phyloP scores from a whole-genome alignment of 2,329 filamentous ascomycete genomes.

The Zasmidium cellare region DNA sequence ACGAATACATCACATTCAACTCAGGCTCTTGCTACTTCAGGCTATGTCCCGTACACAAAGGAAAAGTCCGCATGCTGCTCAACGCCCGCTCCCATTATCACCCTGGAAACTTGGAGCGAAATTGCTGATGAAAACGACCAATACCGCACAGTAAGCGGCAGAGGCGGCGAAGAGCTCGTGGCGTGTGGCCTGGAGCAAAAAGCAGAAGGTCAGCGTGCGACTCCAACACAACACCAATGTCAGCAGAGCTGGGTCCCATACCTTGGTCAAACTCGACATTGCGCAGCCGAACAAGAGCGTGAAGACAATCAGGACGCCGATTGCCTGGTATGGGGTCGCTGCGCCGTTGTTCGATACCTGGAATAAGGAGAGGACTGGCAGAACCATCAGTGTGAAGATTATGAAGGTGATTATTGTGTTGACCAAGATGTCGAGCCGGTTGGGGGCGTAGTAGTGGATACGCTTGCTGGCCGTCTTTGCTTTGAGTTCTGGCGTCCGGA shows the following conservation, averaged over 20 bases:
- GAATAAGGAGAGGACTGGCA: conserved; percentile 45
- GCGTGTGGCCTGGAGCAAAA: too few relatives aligned
- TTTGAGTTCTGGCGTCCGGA: conserved; percentile 40
- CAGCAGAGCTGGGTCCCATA: too few relatives aligned
- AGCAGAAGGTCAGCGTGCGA: too few relatives aligned
- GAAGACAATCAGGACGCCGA: conserved; percentile 44
- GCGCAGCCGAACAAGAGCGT: conserved; percentile 34
- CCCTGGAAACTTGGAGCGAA: too few relatives aligned
- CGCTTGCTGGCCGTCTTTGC: conserved; percentile 37
- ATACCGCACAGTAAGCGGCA: conserved; percentile 27
- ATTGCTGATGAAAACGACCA: conserved; percentile 31
- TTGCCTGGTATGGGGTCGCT: conserved; percentile 39
- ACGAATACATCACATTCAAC: too few relatives aligned
- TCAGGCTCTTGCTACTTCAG: too few relatives aligned
- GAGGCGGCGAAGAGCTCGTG: conserved; percentile 29
- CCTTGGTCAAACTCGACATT: conserved; percentile 25
- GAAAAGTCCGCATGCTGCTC: too few relatives aligned
- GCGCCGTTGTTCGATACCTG: conserved; percentile 34
- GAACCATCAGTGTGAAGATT: conserved; percentile 43
- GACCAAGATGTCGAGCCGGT: conserved; percentile 41
- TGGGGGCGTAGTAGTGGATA: conserved; percentile 39
- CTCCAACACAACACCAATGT: too few relatives aligned
- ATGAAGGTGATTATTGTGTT: conserved; percentile 45
- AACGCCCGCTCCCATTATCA: too few relatives aligned
- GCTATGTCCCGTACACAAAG: too few relatives aligned